Percentiles rank a stretch among this genome's conserved stretches.
Evolutionary conservation across 1,284 basidiomycete species (phyloP).

Genomic region (Ustilago tritici): DNA sequence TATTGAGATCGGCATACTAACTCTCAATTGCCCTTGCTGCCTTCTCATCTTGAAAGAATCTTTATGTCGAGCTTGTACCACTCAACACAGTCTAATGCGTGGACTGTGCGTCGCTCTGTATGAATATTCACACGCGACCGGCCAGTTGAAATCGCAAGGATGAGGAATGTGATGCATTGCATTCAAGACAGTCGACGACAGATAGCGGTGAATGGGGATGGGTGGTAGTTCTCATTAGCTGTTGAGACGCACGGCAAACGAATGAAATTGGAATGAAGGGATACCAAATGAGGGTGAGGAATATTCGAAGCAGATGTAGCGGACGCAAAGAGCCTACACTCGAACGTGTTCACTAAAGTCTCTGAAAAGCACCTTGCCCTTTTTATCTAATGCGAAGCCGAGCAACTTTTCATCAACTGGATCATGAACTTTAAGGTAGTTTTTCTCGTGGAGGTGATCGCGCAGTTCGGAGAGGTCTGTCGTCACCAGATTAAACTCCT

Average conservation of each 20-base stretch:
- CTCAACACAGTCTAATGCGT: conserved; percentile 16
- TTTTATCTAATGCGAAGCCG: not conserved
- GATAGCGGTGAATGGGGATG: not conserved
- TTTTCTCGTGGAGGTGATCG: too few relatives aligned
- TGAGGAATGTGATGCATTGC: not conserved
- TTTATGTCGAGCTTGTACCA: conserved; percentile 46
- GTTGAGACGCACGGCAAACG: not conserved
- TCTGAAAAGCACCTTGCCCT: not conserved
- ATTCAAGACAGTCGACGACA: not conserved
- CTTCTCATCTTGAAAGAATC: conserved; percentile 15
- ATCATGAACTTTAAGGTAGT: not conserved
- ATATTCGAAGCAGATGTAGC: not conserved
- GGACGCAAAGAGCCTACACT: not conserved
- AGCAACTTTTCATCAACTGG: not conserved
- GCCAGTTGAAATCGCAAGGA: not conserved
- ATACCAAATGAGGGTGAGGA: not conserved
- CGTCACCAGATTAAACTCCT: too few relatives aligned
- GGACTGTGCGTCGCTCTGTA: not conserved
- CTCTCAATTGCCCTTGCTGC: not conserved
- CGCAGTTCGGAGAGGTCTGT: too few relatives aligned
- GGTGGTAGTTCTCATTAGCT: not conserved
- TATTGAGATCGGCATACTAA: not conserved
- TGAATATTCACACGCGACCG: not conserved
- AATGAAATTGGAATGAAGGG: not conserved
- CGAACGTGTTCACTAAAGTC: not conserved